Evolutionary conservation across 305 asterid species (phyloP), one percentile per base, ranked within the genome.

Genomic region (Rubia occidens): DNA sequence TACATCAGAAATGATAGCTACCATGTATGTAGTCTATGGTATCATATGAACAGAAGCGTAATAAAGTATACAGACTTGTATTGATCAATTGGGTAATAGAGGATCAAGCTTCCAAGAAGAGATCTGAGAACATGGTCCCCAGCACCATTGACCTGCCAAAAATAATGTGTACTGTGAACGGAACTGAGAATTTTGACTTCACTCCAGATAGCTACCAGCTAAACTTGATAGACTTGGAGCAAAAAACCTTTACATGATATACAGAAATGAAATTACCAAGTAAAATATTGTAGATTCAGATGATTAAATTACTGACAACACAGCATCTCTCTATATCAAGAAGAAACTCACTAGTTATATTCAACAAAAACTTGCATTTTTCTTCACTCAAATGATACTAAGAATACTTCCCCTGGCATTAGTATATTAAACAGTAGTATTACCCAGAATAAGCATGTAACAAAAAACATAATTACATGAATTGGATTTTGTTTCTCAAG

Each of bases 71-170:
- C 78, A 54, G 77, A 94, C 99, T 85, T 91, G 91, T 86, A 91
- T 77, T 91, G 99, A 79, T 89, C 90, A 71, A 85, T 79, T 75
- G 97, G 95, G 78, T 91, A 91, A 81, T 91, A 91, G 75, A 86
- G 95, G 76, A 89, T 82, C 83, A 93, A 86, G 82, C 96, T 88
- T 80, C 96, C 98, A 78, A 95, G 87, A 76, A 95, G 97, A 77
- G 99, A 89, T 81, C 98, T 95, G 24, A 95, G 96, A 73, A 89
- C 83, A 66, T 89, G 95, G 81, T 89, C 99, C 77, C 97, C 97
- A 76, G 99, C 98, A 71, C 96, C 96, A 84, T 95, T 95, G 68
- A 95, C 98, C 99, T 95, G 94, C 78, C 83, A 83, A 71, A 64
- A 77, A 17, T 60, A 10, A 67, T 32, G 24, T 45, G 17, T 2